Conservation (phyloP, 2,329 filamentous ascomycete species). For the Lecanosticta acicola region DNA sequence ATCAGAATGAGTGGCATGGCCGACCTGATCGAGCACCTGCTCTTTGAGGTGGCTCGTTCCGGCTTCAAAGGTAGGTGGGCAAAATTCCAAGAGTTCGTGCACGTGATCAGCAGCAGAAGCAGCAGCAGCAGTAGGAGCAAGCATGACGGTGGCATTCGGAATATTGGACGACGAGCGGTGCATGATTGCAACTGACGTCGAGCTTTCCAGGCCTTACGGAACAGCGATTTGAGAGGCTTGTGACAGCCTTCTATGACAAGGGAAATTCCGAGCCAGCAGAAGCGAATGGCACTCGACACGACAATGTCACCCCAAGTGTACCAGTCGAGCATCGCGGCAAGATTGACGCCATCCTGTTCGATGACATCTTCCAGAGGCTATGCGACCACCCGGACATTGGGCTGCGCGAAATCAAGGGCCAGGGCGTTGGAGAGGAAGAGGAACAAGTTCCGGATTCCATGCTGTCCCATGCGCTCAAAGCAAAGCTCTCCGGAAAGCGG, state of each 20-base stretch:
- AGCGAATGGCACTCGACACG: constrained; percentile 16
- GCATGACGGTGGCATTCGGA: not conserved
- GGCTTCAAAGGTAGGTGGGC: constrained; percentile 51
- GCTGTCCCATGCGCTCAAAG: not conserved
- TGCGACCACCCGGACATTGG: constrained; percentile 51
- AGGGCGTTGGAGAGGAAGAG: not conserved
- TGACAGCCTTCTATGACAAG: constrained; percentile 36
- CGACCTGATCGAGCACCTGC: constrained; percentile 52
- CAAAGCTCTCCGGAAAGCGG: constrained; percentile 24
- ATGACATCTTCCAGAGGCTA: constrained; percentile 55
- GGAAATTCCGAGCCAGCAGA: constrained; percentile 6
- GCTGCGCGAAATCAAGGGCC: constrained; percentile 26
- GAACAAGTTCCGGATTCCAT: not conserved
- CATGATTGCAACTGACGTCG: not conserved
- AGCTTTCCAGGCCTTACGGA: constrained; percentile 35
- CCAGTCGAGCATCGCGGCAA: too few relatives aligned
- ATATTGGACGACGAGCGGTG: not conserved
- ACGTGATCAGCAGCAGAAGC: not conserved
- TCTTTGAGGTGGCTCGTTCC: constrained; percentile 55
- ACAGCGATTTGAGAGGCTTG: constrained; percentile 36
- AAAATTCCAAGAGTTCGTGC: constrained; percentile 1
- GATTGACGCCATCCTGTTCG: constrained; percentile 49
- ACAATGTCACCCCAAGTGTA: too few relatives aligned
- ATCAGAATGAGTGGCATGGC: constrained; percentile 42
- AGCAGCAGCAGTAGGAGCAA: not conserved